phyloP scores from a whole-genome alignment of 2,329 filamentous ascomycete species.

The Blastomyces silverae region DNA sequence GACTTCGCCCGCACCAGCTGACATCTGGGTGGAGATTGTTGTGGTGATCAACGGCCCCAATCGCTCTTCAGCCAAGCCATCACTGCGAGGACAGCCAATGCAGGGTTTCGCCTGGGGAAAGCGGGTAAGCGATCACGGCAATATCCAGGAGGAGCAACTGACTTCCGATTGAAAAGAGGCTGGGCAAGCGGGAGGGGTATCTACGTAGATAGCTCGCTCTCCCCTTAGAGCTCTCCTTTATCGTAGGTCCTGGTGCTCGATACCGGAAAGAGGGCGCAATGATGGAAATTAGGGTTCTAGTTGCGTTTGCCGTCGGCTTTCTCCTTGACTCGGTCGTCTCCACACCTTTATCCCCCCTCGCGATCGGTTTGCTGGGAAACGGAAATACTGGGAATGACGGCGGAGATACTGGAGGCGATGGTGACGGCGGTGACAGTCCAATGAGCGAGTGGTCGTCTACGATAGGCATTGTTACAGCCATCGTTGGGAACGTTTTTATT shows the following conservation, averaged over 20 bases:
- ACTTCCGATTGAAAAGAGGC: neutral
- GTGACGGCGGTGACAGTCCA: slow-evolving; percentile 10
- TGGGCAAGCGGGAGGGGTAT: neutral
- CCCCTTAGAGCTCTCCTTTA: neutral
- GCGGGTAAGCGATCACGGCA: slow-evolving; percentile 2
- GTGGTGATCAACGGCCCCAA: neutral
- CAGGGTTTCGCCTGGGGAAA: neutral
- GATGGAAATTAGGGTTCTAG: slow-evolving; percentile 7
- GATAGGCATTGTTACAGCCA: slow-evolving; percentile 89
- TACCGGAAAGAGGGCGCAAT: neutral
- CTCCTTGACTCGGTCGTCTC: slow-evolving; percentile 13
- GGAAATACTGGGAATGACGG: neutral
- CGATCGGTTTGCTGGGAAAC: slow-evolving; percentile 10
- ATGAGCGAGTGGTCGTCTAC: slow-evolving; percentile 58
- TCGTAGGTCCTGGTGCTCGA: neutral
- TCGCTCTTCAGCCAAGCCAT: slow-evolving; percentile 8
- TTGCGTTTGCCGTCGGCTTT: slow-evolving; percentile 13
- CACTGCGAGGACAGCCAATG: slow-evolving; percentile 6
- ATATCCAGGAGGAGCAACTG: neutral
- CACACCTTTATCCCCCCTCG: slow-evolving; percentile 6
- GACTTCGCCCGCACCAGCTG: neutral
- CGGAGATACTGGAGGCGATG: slow-evolving; percentile 2
- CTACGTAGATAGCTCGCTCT: neutral
- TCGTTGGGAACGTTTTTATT: slow-evolving; percentile 87
- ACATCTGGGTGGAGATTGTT: slow-evolving; percentile 9